These are phyloP conservation scores for Helicocarpus griseus DNA, from an alignment of 2,329 filamentous ascomycete genomes.

Conservation along the genomic window DNA sequence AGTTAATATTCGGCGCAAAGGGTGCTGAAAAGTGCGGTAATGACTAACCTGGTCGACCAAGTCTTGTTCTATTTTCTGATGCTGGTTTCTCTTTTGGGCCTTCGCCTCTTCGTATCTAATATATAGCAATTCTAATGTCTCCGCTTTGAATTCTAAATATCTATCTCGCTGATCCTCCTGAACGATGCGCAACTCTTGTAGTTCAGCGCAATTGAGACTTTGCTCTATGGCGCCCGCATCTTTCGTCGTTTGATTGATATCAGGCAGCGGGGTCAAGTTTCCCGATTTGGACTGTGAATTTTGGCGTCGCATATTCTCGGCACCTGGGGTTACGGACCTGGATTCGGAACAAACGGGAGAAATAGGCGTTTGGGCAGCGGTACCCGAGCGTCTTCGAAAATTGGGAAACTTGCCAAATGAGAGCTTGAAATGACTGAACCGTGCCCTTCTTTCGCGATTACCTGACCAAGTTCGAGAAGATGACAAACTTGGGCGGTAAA, in stretches of 20 bases:
- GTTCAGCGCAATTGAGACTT: constrained; percentile 9
- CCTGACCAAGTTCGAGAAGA: background rate
- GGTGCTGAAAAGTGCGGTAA: background rate
- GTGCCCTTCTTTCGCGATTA: background rate
- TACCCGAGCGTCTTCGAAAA: background rate
- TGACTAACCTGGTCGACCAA: constrained; percentile 30
- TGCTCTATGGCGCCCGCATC: background rate
- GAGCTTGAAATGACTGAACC: background rate
- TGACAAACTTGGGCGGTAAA: background rate
- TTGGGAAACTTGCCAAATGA: background rate
- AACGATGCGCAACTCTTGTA: background rate
- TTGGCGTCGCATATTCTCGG: background rate
- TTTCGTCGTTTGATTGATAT: background rate
- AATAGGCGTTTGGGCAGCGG: too few species aligned
- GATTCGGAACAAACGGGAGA: background rate
- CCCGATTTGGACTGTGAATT: background rate
- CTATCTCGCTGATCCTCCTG: constrained; percentile 15
- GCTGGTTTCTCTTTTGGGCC: constrained; percentile 19
- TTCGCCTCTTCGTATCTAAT: constrained; percentile 22
- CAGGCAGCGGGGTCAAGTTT: background rate
- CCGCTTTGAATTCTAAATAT: constrained; percentile 27
- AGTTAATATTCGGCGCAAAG: background rate
- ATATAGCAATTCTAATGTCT: constrained; percentile 21
- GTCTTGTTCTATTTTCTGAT: constrained; percentile 25
- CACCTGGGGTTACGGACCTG: background rate